These are phyloP conservation scores for Favolaschia claudopus DNA, from an alignment of 768 basidiomycete genomes.

Conservation along the genomic window DNA sequence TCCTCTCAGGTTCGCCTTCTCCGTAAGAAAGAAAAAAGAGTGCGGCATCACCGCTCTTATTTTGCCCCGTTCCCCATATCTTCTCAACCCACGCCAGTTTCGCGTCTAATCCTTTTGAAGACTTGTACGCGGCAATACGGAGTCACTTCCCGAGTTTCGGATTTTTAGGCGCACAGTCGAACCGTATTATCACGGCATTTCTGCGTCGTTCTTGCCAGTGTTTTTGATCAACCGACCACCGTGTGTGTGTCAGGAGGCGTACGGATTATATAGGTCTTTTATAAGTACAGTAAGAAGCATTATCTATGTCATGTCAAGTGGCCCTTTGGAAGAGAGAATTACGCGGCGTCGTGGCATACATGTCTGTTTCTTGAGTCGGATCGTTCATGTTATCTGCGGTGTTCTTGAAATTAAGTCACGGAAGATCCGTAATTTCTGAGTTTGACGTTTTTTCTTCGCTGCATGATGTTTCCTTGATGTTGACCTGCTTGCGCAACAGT, in stretches of 20 bases:
- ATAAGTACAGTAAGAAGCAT: slow-evolving; percentile 17
- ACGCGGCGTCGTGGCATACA: neutral
- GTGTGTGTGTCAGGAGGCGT: slow-evolving; percentile 7
- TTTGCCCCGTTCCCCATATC: too few relatives aligned
- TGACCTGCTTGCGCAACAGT: slow-evolving; percentile 8
- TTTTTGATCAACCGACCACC: neutral
- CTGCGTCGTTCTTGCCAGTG: neutral
- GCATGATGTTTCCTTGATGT: neutral
- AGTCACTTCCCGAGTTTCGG: slow-evolving; percentile 5
- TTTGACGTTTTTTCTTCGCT: slow-evolving; percentile 6
- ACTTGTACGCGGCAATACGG: neutral
- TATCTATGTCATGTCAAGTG: slow-evolving; percentile 23
- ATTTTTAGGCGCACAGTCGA: neutral
- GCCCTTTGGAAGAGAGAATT: neutral
- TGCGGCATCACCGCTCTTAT: too few relatives aligned
- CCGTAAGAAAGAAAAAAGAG: too few relatives aligned
- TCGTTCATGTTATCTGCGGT: too few relatives aligned
- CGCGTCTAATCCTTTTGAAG: slow-evolving; percentile 1
- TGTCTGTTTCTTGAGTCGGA: too few relatives aligned
- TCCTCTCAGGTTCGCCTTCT: too few relatives aligned
- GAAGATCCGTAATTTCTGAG: neutral
- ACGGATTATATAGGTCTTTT: slow-evolving; percentile 10
- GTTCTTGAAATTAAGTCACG: too few relatives aligned
- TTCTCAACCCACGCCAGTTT: too few relatives aligned
- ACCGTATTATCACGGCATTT: slow-evolving; percentile 8